Base-by-base conservation (phyloP, 106 monocot species). In the Acorus calamus region DNA sequence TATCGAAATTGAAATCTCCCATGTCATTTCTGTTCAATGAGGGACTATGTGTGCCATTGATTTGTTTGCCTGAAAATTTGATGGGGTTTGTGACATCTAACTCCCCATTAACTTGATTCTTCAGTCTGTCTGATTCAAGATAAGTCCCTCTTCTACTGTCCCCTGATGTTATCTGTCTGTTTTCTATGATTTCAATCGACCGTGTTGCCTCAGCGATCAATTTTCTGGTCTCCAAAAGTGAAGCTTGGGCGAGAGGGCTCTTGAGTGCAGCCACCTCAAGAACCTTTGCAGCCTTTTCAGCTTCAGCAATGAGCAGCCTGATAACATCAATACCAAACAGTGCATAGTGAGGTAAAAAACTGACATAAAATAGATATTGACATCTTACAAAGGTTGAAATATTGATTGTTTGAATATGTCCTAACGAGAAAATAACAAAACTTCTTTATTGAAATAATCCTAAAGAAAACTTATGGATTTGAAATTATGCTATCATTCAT, bases 231-330 rank as follows among this genome's bases (percentile, higher is more conserved):
- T 28, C 28, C 28, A 28, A 28, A 28, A 28, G 28, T 28, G 28
- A 28, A 28, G 28, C 28, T 28, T 0, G 28, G 28, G 28, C 28
- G 28, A 28, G 28, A 28, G 28, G 28, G 28, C 28, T 28, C 28
- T 28, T 28, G 28, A 28, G 28, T 28, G 28, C 28, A 28, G 28
- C 28, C 28, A 28, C 28, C 28, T 28, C 28, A 28, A 28, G 28
- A 28, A 1, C 28, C 28, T 28, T 28, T 28, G 28, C 28, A 28
- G 28, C 28, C 28, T 28, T 28, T 28, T 28, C 28, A 28, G 94
- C 94, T 69, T 94, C 89, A 49, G 84, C 81, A 64, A 94, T 94
- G 55, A 84, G 59, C 64, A 86, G 68, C 75, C 94, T 94, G 79
- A 67, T 50, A 43, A 55, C 55, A 77, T 6, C 6, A 60, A 6